Evolutionary conservation across 2,329 filamentous ascomycete species (phyloP).

Genomic region (Arthrobotrys pseudoclavata): DNA sequence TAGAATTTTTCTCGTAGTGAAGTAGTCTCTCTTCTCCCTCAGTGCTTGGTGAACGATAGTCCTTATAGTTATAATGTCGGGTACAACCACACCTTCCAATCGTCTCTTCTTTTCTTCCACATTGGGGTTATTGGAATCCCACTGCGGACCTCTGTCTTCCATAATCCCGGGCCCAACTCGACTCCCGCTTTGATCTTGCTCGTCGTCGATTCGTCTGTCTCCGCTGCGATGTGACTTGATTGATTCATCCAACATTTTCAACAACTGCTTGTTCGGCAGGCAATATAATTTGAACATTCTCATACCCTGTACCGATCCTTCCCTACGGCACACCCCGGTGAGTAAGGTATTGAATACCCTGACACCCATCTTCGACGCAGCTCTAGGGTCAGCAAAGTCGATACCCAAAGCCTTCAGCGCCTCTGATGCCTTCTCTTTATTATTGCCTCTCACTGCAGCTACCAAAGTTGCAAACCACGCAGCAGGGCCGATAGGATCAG

Average conservation of each 20-base stretch:
- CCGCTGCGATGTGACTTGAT: constrained; percentile 53
- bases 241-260: constrained; percentile 39
- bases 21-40: constrained; percentile 52
- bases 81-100: constrained; percentile 39
- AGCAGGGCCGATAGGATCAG: constrained; percentile 48
- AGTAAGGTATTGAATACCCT: constrained; percentile 47
- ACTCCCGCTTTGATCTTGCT: constrained; percentile 2
- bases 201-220: constrained; percentile 37
- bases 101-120: constrained; percentile 19
- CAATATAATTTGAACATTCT: constrained; percentile 58
- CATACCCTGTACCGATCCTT: constrained; percentile 55
- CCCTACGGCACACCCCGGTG: constrained; percentile 34
- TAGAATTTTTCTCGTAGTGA: constrained; percentile 35
- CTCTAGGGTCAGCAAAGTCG: constrained; percentile 31
- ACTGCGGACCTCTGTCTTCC: background rate
- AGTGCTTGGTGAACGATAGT: constrained; percentile 51
- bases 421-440: constrained; percentile 37
- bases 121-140: constrained; percentile 8
- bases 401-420: constrained; percentile 44
- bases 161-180: constrained; percentile 7
- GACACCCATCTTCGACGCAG: constrained; percentile 54
- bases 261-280: constrained; percentile 33
- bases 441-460: constrained; percentile 31
- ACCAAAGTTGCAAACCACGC: constrained; percentile 45
- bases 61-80: constrained; percentile 28